phyloP scores from a whole-genome alignment of 1,139 yeast species.

The Torulaspora globosa region DNA sequence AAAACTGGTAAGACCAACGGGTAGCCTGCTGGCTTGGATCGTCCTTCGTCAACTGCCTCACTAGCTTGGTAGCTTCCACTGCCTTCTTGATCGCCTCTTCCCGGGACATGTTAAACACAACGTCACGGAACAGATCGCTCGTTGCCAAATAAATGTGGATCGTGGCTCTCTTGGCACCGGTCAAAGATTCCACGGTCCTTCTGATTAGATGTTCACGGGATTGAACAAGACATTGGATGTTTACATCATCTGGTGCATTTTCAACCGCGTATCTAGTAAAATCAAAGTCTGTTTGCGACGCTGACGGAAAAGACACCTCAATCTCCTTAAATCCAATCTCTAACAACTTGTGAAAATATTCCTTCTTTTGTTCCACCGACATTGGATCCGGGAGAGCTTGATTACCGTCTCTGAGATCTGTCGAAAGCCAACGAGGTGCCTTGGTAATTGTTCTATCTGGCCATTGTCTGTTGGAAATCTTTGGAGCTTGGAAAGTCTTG shows the following conservation, averaged over 20 bases:
- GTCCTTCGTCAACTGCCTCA: slow-evolving; percentile 81
- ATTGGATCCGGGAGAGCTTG: slow-evolving; percentile 97
- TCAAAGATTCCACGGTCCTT: slow-evolving; percentile 83
- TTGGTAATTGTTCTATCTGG: slow-evolving; percentile 68
- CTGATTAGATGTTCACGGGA: slow-evolving; percentile 85
- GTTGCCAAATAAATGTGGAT: slow-evolving; percentile 90
- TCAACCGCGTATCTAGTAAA: slow-evolving; percentile 92
- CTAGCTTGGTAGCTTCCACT: slow-evolving; percentile 74
- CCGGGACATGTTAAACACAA: slow-evolving; percentile 81
- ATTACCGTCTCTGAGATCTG: slow-evolving; percentile 95
- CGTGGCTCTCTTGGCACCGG: slow-evolving; percentile 87
- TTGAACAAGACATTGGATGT: slow-evolving; percentile 87
- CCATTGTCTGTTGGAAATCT: slow-evolving; percentile 80
- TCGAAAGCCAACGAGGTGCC: slow-evolving; percentile 95
- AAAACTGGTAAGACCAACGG: slow-evolving; percentile 85
- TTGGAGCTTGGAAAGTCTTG: slow-evolving; percentile 59
- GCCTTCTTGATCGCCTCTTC: slow-evolving; percentile 79
- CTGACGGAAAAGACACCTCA: slow-evolving; percentile 94
- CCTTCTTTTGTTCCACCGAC: slow-evolving; percentile 85
- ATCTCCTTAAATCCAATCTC: slow-evolving; percentile 94
- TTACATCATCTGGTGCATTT: slow-evolving; percentile 88
- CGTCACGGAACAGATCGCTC: slow-evolving; percentile 84
- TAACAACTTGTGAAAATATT: slow-evolving; percentile 78
- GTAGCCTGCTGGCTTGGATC: slow-evolving; percentile 71
- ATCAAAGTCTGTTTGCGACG: slow-evolving; percentile 93